Evolutionary conservation across 2,329 filamentous ascomycete species (phyloP).

Genomic region (Aspergillus ruber): DNA sequence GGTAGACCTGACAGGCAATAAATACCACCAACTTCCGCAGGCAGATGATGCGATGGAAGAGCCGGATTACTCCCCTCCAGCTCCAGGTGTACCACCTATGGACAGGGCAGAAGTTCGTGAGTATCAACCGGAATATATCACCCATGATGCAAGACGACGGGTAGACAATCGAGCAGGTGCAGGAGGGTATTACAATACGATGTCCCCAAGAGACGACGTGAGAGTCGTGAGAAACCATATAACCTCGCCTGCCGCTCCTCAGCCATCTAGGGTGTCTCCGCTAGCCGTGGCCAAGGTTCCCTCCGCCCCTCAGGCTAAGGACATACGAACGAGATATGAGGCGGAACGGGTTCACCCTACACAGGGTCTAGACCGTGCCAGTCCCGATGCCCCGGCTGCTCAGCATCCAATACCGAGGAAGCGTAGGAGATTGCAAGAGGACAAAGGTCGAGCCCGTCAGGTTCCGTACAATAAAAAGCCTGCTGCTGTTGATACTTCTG

Average conservation of each 20-base stretch:
- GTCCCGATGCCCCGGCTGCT: conserved; percentile 33
- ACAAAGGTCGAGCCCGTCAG: conserved; percentile 26
- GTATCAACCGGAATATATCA: conserved; percentile 13
- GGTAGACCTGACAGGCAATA: conserved; percentile 13
- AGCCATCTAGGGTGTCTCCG: conserved; percentile 63
- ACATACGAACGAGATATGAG: conserved; percentile 34
- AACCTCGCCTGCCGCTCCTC: conserved; percentile 65
- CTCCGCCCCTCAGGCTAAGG: conserved; percentile 51
- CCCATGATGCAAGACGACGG: conserved; percentile 32
- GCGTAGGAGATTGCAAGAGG: conserved; percentile 43
- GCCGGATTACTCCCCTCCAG: conserved; percentile 44
- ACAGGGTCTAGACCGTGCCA: conserved; percentile 34
- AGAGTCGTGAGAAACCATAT: conserved; percentile 68
- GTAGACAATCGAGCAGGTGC: conserved; percentile 23
- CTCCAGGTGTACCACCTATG: conserved; percentile 31
- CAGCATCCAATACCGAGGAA: conserved; percentile 45
- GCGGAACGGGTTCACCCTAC: conserved; percentile 20
- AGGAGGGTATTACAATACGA: conserved; percentile 33
- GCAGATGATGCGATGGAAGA: conserved; percentile 36
- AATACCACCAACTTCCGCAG: conserved; percentile 16
- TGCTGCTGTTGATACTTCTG: conserved; percentile 31
- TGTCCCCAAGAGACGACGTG: conserved; percentile 42
- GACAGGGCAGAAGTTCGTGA: conserved; percentile 22
- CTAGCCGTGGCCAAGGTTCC: conserved; percentile 49
- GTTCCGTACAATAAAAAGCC: conserved; percentile 28